A percentile compares a stretch with the other conserved stretches of the same genome.
phyloP scores from a whole-genome alignment of 345 rosid genomes.

The Eucalyptus fibrosa region DNA sequence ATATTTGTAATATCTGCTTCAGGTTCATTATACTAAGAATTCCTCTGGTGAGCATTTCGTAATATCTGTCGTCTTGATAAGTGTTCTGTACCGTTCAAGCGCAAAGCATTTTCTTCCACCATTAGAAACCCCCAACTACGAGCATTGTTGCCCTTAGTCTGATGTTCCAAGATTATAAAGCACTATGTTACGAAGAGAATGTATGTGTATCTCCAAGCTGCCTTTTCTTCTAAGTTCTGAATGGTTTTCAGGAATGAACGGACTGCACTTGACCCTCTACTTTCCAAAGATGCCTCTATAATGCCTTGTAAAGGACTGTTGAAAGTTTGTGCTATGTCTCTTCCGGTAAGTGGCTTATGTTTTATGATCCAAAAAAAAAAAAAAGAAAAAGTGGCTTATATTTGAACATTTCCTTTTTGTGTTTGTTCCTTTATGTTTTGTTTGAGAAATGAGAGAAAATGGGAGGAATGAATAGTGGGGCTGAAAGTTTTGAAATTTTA shows the following conservation, averaged over 20 bases:
- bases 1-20: background rate
- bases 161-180: background rate
- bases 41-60: background rate
- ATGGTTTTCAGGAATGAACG: constrained; percentile 56
- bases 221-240: background rate
- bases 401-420: background rate
- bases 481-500: background rate
- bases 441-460: background rate
- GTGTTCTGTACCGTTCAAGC: background rate
- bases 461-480: background rate
- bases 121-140: background rate
- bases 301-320: constrained; percentile 75
- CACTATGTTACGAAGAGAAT: background rate
- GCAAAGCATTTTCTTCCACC: background rate
- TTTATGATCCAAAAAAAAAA: no score
- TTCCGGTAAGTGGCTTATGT: constrained; percentile 45
- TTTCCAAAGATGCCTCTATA: constrained; percentile 45
- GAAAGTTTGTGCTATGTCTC: constrained; percentile 78
- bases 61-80: background rate
- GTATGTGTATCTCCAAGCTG: background rate
- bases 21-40: background rate
- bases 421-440: background rate
- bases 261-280: constrained; percentile 50
- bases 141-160: background rate
- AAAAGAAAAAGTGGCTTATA: background rate